Conservation (phyloP, 176 grass and related monocot species). For the Themeda triandra region DNA sequence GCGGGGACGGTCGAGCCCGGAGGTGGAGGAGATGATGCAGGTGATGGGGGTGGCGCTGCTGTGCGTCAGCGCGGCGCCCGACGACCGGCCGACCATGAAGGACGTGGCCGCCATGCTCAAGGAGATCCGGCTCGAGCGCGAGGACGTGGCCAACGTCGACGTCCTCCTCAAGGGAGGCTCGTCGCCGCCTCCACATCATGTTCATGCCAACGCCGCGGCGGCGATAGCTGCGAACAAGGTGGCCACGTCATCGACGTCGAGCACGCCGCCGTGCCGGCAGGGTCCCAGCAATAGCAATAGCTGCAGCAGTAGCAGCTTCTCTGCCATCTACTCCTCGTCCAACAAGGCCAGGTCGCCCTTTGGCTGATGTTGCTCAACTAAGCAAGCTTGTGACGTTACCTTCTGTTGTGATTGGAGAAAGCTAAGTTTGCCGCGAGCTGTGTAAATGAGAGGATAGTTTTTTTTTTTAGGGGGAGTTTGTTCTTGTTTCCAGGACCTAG, state of each 20-base stretch:
- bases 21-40: constrained; percentile 91
- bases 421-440: constrained; percentile 17
- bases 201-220: not conserved
- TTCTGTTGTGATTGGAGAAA: not conserved
- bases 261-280: constrained; percentile 39
- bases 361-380: constrained; percentile 20
- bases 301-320: constrained; percentile 46
- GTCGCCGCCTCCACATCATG: not conserved
- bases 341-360: constrained; percentile 70
- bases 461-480: not conserved
- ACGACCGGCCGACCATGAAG: constrained; percentile 89
- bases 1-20: constrained; percentile 28
- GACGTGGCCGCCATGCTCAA: constrained; percentile 87
- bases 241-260: constrained; percentile 32
- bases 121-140: constrained; percentile 81
- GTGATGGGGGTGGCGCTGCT: constrained; percentile 82
- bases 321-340: constrained; percentile 39
- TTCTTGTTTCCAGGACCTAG: constrained; percentile 16
- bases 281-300: not conserved
- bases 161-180: constrained; percentile 59
- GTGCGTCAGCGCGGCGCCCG: constrained; percentile 64
- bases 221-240: not conserved
- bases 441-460: constrained; percentile 45
- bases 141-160: constrained; percentile 66
- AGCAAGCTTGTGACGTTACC: not conserved